Conservation (phyloP, 73 alveolate species). For the Halteria grandinella region DNA sequence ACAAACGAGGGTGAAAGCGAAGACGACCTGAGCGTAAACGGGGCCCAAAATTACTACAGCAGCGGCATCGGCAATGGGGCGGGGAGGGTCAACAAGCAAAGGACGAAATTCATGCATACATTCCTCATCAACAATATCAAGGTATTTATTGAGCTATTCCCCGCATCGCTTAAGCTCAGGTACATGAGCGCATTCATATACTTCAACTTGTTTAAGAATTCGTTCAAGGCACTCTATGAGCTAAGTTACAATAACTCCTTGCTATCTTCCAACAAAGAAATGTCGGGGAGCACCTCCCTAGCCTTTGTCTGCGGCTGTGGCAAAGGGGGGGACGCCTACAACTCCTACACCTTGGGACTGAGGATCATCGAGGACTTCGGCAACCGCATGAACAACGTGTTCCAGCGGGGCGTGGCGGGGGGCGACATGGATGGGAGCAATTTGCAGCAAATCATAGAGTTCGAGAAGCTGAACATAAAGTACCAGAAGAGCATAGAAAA, state of each 20-base stretch:
- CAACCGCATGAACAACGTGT: slow-evolving; percentile 9
- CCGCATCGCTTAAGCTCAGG: slow-evolving; percentile 43
- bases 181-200: slow-evolving; percentile 55
- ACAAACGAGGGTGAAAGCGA: slow-evolving; percentile 41
- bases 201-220: slow-evolving; percentile 41
- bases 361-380: slow-evolving; percentile 32
- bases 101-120: slow-evolving; percentile 40
- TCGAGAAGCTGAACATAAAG: slow-evolving; percentile 50
- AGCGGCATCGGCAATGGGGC: too few species aligned
- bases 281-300: too few species aligned
- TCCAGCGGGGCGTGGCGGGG: slow-evolving; percentile 15
- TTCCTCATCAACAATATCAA: slow-evolving; percentile 48
- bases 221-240: slow-evolving; percentile 55
- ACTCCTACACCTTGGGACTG: slow-evolving; percentile 25
- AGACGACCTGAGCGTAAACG: slow-evolving; percentile 26
- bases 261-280: not conserved
- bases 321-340: slow-evolving; percentile 34
- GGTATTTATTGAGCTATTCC: slow-evolving; percentile 49
- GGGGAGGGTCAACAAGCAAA: slow-evolving; percentile 20
- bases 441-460: slow-evolving; percentile 38
- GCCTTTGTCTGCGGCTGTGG: too few species aligned
- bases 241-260: slow-evolving; percentile 33
- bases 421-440: slow-evolving; percentile 42
- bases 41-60: too few species aligned
- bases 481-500: slow-evolving; percentile 49